Conservation (phyloP, 2,329 filamentous ascomycete genomes). For the Metarhizium humberi region DNA sequence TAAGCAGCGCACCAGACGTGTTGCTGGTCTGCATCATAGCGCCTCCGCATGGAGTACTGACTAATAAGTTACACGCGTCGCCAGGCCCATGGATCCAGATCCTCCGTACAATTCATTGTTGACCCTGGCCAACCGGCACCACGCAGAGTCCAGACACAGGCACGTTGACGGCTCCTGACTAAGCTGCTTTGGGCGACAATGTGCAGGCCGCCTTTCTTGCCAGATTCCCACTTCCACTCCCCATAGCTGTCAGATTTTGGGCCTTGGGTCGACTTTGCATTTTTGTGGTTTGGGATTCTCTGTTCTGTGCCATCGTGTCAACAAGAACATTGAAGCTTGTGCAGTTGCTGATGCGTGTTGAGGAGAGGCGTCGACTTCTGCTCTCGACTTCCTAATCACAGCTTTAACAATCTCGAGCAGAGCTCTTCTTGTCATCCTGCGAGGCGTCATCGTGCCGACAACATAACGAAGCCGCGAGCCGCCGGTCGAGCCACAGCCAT, state of each 20-base stretch:
- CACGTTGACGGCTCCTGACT: conserved; percentile 6
- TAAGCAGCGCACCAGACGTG: too few species aligned
- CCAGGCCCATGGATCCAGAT: too few species aligned
- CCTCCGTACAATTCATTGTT: too few species aligned
- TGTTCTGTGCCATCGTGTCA: not conserved
- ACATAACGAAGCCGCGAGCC: not conserved
- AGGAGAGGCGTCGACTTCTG: not conserved
- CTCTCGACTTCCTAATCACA: not conserved
- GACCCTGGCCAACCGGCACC: too few species aligned
- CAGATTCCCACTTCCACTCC: not conserved
- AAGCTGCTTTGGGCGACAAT: conserved; percentile 8
- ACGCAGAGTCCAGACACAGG: not conserved
- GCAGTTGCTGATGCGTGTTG: not conserved
- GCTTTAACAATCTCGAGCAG: not conserved
- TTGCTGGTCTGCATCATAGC: too few species aligned
- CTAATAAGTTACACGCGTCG: too few species aligned
- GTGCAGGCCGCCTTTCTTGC: not conserved
- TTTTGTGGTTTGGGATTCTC: not conserved
- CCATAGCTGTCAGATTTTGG: not conserved
- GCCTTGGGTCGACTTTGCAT: not conserved
- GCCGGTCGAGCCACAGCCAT: not conserved
- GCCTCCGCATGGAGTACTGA: too few species aligned
- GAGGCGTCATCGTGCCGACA: not conserved
- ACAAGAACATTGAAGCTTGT: not conserved
- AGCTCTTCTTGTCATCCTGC: not conserved